Conservation (phyloP, 2,329 filamentous ascomycete genomes). For the Alternaria sp. region DNA sequence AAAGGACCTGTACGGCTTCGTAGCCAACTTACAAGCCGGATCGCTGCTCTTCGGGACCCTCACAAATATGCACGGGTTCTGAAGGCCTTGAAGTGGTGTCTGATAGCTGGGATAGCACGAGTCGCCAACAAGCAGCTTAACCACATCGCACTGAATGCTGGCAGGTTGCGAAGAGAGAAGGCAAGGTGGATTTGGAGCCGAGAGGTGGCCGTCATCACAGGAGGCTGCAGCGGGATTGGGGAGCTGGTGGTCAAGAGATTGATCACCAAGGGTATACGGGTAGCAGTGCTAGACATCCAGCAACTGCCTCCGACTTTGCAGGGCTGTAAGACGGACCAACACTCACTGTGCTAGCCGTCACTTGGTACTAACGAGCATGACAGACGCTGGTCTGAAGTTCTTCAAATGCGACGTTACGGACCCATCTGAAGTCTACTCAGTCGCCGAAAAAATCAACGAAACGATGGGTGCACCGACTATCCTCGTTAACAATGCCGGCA, state of each 20-base stretch:
- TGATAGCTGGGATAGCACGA: slow-evolving; percentile 46
- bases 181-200: slow-evolving; percentile 45
- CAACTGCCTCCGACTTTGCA: slow-evolving; percentile 39
- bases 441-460: slow-evolving; percentile 36
- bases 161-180: slow-evolving; percentile 48
- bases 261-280: slow-evolving; percentile 37
- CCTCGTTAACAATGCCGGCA: slow-evolving; percentile 51
- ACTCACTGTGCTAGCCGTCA: neutral
- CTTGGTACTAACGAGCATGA: slow-evolving; percentile 3
- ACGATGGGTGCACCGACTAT: slow-evolving; percentile 43
- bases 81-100: slow-evolving; percentile 41
- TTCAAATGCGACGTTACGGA: slow-evolving; percentile 49
- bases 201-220: slow-evolving; percentile 51
- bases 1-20: slow-evolving; percentile 40
- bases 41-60: slow-evolving; percentile 38
- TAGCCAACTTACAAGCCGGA: slow-evolving; percentile 28
- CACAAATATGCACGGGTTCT: slow-evolving; percentile 30
- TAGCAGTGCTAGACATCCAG: slow-evolving; percentile 49
- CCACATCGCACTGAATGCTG: slow-evolving; percentile 51
- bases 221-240: slow-evolving; percentile 51
- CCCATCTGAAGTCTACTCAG: slow-evolving; percentile 34
- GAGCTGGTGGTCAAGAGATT: slow-evolving; percentile 41
- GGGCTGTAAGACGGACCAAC: slow-evolving; percentile 30
- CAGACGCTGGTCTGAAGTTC: slow-evolving; percentile 44
- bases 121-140: slow-evolving; percentile 43